phyloP scores from a whole-genome alignment of 352 stramenopile species.

The Stramenopiles sp. region DNA sequence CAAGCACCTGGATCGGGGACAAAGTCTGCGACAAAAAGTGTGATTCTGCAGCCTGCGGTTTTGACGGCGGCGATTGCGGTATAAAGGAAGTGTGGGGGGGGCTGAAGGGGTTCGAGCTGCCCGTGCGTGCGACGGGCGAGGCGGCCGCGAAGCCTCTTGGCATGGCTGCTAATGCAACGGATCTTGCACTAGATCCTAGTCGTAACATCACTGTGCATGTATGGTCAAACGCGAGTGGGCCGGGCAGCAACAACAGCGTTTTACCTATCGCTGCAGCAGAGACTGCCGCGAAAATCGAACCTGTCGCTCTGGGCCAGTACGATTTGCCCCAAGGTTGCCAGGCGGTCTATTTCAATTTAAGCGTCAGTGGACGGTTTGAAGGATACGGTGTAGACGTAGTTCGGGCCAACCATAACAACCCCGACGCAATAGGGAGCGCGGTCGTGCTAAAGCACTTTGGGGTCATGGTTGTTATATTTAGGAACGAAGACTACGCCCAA shows the following conservation, averaged over 20 bases:
- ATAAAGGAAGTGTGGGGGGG: slow-evolving; percentile 13
- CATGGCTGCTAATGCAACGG: too few species aligned
- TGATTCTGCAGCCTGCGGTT: slow-evolving; percentile 53
- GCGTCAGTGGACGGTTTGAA: neutral
- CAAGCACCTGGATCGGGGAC: slow-evolving; percentile 55
- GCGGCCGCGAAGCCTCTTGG: slow-evolving; percentile 30
- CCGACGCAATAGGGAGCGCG: neutral
- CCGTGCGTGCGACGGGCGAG: slow-evolving; percentile 31
- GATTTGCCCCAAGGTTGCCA: too few species aligned
- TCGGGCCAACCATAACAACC: neutral
- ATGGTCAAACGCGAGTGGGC: too few species aligned
- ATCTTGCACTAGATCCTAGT: too few species aligned
- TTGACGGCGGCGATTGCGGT: slow-evolving; percentile 51
- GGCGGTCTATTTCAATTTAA: neutral
- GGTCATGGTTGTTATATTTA: neutral
- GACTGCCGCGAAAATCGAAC: too few species aligned
- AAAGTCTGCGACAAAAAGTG: slow-evolving; percentile 44
- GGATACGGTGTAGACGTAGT: neutral
- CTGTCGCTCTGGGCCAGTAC: too few species aligned
- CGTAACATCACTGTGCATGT: too few species aligned
- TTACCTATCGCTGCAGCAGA: too few species aligned
- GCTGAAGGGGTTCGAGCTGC: slow-evolving; percentile 17
- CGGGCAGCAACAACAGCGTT: too few species aligned
- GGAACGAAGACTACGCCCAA: too few species aligned
- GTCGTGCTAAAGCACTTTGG: neutral